A percentile compares a stretch with the other conserved stretches of the same genome.
Evolutionary conservation across 495 filamentous ascomycete species (phyloP).

Genomic region (Lasiosphaeria hispida): DNA sequence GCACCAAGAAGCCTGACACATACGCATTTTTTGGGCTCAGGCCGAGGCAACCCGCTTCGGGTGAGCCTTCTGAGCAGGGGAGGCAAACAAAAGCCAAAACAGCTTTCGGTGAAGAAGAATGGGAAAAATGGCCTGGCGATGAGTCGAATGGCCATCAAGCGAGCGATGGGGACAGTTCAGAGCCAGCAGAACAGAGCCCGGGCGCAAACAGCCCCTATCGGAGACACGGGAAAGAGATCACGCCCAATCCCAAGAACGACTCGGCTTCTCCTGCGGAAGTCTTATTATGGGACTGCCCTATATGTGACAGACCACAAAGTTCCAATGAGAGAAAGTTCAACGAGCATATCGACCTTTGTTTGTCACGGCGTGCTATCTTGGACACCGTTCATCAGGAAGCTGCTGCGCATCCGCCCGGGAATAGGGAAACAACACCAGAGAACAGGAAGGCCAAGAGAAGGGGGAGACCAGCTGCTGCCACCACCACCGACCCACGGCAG

Average conservation of each 20-base stretch:
- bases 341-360: conserved; percentile 89
- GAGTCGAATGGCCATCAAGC: conserved; percentile 58
- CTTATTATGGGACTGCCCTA: conserved; percentile 84
- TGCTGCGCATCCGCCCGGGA: conserved; percentile 14
- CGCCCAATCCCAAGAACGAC: conserved; percentile 45
- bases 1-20: conserved; percentile 68
- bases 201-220: conserved; percentile 19
- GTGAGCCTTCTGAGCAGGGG: conserved; percentile 11
- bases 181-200: background rate
- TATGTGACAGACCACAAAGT: conserved; percentile 70
- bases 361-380: conserved; percentile 80
- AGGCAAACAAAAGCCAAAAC: conserved; percentile 9
- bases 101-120: conserved; percentile 43
- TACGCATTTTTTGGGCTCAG: conserved; percentile 76
- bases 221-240: conserved; percentile 51
- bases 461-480: conserved; percentile 15
- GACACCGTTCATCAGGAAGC: conserved; percentile 64
- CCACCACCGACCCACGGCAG: conserved; percentile 40
- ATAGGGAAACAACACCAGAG: conserved; percentile 23
- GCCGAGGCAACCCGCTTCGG: conserved; percentile 20
- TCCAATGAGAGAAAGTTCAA: conserved; percentile 83
- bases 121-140: conserved; percentile 67
- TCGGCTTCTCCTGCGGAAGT: conserved; percentile 27
- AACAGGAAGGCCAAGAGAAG: conserved; percentile 35
- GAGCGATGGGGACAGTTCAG: background rate